Conservation (phyloP, 2,329 filamentous ascomycete genomes). For the Fusarium floridanum region DNA sequence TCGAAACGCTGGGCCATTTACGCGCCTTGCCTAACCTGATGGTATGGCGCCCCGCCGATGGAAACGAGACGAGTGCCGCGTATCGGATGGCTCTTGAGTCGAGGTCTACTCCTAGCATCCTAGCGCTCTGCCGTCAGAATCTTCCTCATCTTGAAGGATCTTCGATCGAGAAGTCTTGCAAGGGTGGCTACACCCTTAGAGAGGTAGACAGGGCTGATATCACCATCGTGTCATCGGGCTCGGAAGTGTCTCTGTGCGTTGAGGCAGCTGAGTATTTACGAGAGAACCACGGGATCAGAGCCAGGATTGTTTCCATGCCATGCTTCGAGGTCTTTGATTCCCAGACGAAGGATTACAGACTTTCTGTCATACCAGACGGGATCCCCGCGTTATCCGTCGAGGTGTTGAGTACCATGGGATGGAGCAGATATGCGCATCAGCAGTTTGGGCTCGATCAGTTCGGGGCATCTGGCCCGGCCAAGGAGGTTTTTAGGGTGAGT, state of each 20-base stretch:
- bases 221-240: conserved; percentile 94
- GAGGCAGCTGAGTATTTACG: conserved; percentile 92
- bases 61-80: conserved; percentile 97
- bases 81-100: conserved; percentile 96
- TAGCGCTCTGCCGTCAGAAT: conserved; percentile 97
- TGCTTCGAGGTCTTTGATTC: conserved; percentile 97
- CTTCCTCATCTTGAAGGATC: conserved; percentile 97
- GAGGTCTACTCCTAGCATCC: conserved; percentile 89
- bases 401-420: conserved; percentile 96
- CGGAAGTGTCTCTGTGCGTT: conserved; percentile 93
- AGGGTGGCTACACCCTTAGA: conserved; percentile 93
- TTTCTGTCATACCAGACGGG: conserved; percentile 91
- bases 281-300: conserved; percentile 87
- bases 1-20: conserved; percentile 98
- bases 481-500: conserved; percentile 93
- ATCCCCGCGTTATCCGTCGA: conserved; percentile 94
- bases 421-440: conserved; percentile 99
- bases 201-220: conserved; percentile 87
- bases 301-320: conserved; percentile 94
- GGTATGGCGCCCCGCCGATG: conserved; percentile 98
- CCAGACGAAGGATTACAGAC: conserved; percentile 93
- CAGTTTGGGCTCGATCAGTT: conserved; percentile 99
- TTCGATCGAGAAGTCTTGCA: conserved; percentile 87
- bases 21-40: conserved; percentile 98
- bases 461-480: conserved; percentile 96